Conservation (phyloP, 192 early-diverging fungal species). For the Linnemannia elongata region DNA sequence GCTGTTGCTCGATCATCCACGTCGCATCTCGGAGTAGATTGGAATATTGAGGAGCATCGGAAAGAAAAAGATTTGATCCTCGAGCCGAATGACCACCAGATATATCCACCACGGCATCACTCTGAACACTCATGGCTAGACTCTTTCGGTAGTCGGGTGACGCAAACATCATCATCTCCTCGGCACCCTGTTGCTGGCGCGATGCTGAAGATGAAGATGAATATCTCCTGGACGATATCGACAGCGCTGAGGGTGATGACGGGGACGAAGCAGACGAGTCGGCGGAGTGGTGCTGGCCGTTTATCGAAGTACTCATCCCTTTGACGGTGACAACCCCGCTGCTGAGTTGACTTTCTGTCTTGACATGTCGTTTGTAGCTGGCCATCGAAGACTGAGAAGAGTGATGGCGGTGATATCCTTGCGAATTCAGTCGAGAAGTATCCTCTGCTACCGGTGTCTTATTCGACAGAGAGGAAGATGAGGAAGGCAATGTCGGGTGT, state of each 20-base stretch:
- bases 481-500: not conserved
- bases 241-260: constrained; percentile 1
- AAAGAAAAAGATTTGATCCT: constrained; percentile 11
- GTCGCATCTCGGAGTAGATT: constrained; percentile 45
- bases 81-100: constrained; percentile 10
- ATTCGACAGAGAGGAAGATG: not conserved
- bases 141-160: constrained; percentile 48
- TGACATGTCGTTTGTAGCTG: constrained; percentile 2
- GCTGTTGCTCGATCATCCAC: constrained; percentile 35
- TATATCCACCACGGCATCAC: constrained; percentile 19
- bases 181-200: not conserved
- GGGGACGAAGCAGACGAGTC: constrained; percentile 5
- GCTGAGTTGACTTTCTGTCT: constrained; percentile 19
- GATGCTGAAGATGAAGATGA: not conserved
- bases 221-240: not conserved
- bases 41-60: constrained; percentile 24
- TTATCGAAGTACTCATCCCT: not conserved
- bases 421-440: not conserved
- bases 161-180: constrained; percentile 53
- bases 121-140: constrained; percentile 27
- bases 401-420: not conserved
- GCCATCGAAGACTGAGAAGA: not conserved
- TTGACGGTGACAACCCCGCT: constrained; percentile 18
- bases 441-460: not conserved
- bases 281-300: not conserved